phyloP scores from a whole-genome alignment of 164 flowering plant species.

The Stephania cephalantha region DNA sequence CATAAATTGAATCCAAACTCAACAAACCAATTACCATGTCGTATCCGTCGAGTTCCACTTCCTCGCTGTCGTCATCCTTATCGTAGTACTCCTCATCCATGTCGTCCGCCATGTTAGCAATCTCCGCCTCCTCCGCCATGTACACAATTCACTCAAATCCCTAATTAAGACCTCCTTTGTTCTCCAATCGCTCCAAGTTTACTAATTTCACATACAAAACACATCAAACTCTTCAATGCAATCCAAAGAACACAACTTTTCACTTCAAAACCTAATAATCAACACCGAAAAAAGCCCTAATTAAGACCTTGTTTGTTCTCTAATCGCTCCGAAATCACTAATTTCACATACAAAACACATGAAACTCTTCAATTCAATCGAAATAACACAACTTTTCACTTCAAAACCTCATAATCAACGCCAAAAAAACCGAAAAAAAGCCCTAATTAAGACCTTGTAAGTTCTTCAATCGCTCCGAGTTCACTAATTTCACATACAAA shows the following conservation, averaged over 20 bases:
- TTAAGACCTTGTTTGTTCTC: neutral
- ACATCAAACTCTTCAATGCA: neutral
- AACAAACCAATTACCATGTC: slow-evolving; percentile 11
- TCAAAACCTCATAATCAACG: neutral
- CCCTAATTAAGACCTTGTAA: neutral
- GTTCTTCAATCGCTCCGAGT: neutral
- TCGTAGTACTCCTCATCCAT: slow-evolving; percentile 19
- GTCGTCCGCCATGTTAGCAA: slow-evolving; percentile 13
- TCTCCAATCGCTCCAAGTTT: neutral
- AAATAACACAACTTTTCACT: neutral
- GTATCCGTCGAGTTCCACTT: slow-evolving; percentile 14
- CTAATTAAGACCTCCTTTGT: neutral
- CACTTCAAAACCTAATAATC: neutral
- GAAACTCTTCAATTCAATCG: neutral
- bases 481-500: neutral
- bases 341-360: neutral
- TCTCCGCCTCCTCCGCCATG: slow-evolving; percentile 19
- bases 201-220: neutral
- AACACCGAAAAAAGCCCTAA: neutral
- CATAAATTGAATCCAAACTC: neutral
- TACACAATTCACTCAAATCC: neutral
- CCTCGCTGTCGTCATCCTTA: slow-evolving; percentile 12
- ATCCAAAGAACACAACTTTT: neutral
- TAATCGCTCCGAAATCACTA: neutral
- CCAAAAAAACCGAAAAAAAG: neutral